Conservation (phyloP, 148 eudicot species). For the Camellia granthamiana region DNA sequence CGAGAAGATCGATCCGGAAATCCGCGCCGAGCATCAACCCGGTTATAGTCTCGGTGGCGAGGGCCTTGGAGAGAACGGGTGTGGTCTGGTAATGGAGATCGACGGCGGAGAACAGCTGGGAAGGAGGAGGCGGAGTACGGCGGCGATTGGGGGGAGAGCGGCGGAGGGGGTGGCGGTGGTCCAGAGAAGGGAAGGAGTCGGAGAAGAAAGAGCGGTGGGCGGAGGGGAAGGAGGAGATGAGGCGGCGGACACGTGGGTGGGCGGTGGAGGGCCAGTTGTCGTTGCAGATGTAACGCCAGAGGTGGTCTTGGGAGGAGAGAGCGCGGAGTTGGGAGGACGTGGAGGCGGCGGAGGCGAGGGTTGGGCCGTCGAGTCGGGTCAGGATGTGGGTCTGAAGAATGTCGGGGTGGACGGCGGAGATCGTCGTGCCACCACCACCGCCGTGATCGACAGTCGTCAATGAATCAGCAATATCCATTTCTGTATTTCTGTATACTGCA, state of each 20-base stretch:
- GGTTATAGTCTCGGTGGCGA: constrained; percentile 31
- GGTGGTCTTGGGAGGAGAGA: constrained; percentile 25
- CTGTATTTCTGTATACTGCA: not conserved
- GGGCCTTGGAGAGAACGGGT: constrained; percentile 39
- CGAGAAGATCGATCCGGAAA: constrained; percentile 50
- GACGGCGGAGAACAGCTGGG: constrained; percentile 22
- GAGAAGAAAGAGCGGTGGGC: constrained; percentile 43
- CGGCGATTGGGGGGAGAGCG: not conserved
- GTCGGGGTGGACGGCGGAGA: constrained; percentile 33
- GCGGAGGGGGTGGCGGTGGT: not conserved
- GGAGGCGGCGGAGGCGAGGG: constrained; percentile 40
- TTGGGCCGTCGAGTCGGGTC: constrained; percentile 36
- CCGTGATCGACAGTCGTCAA: not conserved
- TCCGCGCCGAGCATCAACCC: constrained; percentile 39
- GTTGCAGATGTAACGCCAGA: constrained; percentile 40
- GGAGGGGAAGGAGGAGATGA: constrained; percentile 28
- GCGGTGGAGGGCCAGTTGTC: constrained; percentile 40
- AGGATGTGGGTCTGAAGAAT: constrained; percentile 34
- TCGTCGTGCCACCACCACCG: not conserved
- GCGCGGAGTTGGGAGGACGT: constrained; percentile 30
- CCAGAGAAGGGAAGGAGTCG: constrained; percentile 30
- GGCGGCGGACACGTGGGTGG: constrained; percentile 24
- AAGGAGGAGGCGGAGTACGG: not conserved
- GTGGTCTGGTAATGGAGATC: constrained; percentile 44
- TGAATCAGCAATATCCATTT: not conserved